Evolutionary conservation across 2,329 filamentous ascomycete genomes (phyloP), one percentile per base, ranked within the genome.

Genomic region (Exophiala viscosa): DNA sequence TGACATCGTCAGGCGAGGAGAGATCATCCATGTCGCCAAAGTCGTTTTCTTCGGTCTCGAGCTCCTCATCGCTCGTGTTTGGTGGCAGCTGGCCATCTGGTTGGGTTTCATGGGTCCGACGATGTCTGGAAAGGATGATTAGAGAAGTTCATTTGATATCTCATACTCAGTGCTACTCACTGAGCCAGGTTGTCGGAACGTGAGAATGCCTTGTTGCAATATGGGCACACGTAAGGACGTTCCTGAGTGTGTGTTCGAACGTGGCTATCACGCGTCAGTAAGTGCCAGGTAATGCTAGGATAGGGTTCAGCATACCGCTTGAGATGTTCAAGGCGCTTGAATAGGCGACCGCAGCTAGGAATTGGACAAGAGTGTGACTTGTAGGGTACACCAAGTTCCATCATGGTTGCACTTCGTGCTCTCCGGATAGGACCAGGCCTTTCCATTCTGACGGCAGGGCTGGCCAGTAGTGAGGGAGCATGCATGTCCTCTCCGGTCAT

Each of bases 311-410:
- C 87, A 84, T 89, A 95, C 90, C 92, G 86, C 82, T 99, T 99
- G 68, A 99, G 84, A 76, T 99, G 93, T 77, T 99, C 93, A 77
- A 99, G 83, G 73, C 93, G 86, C 85, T 99, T 99, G 82, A 99
- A 99, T 58, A 96, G 82, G 66, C 93, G 87, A 49, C 93, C 93
- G 70, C 93, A 99, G 50, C 92, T 95, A 23, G 93, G 93, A 66
- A 99, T 99, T n/a, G 93, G 93, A 76, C 93, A 99, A 1, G 92
- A 97, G 73, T 99, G 93, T 36, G 91, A 96, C 74, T 99, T 99
- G 69, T 95, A 90, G 46, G 93, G 90, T 11, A 95, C 93, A 31
- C 90, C 90, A 59, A 96, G 82, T 71, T 99, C 93, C 87, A 95
- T 95, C 72, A 95, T 88, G 3, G 93, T 97, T 47, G 93, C 92